Evolutionary conservation across 257 asterid species (phyloP).

Genomic region (Striga asiatica): DNA sequence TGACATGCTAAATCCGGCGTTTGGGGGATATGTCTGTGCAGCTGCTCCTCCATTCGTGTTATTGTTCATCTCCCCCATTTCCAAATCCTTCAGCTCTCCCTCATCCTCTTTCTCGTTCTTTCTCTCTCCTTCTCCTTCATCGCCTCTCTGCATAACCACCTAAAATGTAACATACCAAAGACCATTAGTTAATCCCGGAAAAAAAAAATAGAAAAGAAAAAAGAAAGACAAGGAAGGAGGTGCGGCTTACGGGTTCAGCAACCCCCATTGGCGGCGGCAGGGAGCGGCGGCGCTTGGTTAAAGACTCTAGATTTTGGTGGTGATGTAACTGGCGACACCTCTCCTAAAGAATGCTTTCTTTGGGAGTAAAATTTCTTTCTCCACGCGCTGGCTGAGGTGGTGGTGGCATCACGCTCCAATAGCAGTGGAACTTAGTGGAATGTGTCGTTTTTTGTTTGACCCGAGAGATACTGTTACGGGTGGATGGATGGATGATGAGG

Average conservation of each 20-base stretch:
- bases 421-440: neutral
- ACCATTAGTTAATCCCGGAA: conserved; percentile 3
- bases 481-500: too few species aligned
- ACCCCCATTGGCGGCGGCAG: conserved; percentile 50
- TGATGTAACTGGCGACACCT: conserved; percentile 20
- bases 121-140: conserved; percentile 25
- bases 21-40: conserved; percentile 31
- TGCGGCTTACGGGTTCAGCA: conserved; percentile 39
- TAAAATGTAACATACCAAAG: neutral
- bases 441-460: neutral
- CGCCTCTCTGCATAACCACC: conserved; percentile 23
- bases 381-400: conserved; percentile 21
- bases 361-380: neutral
- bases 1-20: conserved; percentile 40
- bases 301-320: neutral
- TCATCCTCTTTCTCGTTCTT: conserved; percentile 10
- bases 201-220: neutral
- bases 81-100: conserved; percentile 47
- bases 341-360: conserved; percentile 9
- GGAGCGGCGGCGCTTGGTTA: conserved; percentile 39
- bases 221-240: neutral
- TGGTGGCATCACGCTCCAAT: conserved; percentile 23
- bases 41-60: conserved; percentile 15
- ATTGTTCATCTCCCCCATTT: conserved; percentile 49
- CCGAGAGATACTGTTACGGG: conserved; percentile 15